These are phyloP conservation scores for Trichoderma hamatum DNA, from an alignment of 2,329 filamentous ascomycete genomes.

Conservation along the genomic window DNA sequence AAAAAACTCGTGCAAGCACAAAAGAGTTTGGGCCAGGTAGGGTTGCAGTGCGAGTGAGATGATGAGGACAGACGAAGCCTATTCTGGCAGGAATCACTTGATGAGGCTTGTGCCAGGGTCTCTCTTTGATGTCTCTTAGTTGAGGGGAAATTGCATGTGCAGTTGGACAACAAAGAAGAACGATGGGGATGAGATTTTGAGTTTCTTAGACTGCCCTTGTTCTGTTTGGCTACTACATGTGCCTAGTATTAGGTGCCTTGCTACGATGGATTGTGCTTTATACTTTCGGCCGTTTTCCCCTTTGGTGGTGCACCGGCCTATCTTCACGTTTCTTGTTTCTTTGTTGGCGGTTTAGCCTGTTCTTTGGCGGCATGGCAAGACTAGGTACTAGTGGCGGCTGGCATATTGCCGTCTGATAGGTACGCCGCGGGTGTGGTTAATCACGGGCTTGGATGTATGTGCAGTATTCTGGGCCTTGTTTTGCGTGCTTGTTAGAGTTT, in stretches of 20 bases:
- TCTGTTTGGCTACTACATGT: neutral
- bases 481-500: neutral
- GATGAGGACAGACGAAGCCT: neutral
- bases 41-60: neutral
- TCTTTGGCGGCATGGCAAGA: neutral
- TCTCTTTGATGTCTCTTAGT: neutral
- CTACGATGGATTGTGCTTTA: neutral
- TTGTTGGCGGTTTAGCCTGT: neutral
- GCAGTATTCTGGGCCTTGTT: neutral
- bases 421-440: neutral
- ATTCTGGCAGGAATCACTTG: neutral
- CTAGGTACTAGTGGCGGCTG: neutral
- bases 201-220: neutral
- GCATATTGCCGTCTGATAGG: neutral
- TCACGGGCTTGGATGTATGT: no score
- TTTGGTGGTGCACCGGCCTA: neutral
- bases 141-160: neutral
- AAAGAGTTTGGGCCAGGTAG: neutral
- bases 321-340: neutral
- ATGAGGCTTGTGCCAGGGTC: neutral
- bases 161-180: neutral
- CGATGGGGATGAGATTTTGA: neutral
- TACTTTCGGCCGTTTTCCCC: neutral
- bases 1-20: conserved; percentile 7
- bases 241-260: no score